Base-by-base conservation (phyloP, 768 basidiomycete species). In the Amylocystis lapponica region DNA sequence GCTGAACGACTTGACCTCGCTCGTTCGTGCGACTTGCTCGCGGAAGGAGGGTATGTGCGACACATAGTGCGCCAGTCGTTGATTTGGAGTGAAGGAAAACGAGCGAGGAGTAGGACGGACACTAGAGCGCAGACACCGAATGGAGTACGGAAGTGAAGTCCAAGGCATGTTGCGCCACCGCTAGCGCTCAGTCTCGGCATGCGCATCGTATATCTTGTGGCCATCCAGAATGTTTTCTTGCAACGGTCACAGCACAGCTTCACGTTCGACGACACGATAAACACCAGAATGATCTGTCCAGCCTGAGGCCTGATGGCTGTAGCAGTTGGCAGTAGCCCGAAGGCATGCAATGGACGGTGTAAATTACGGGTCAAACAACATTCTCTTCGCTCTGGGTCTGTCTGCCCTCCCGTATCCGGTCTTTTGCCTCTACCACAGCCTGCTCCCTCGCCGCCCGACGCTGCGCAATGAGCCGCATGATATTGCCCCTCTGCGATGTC, bases 391-490 rank as follows among this genome's bases (percentile, higher is more conserved):
- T 43, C 5, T 14, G 16, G 34, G 30, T 40, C 21, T 31, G 37
- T 38, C 60, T 51, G 39, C 50, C 43, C 48, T 58, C 50, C 43
- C 48, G 55, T 34, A 64, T 60, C 3, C 46, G 47, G 23, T 51
- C 43, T 53, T 70, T 65, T 36, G 66, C 65, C 49, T 60, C 62
- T 43, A 65, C 54, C 45, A 75, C 52, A 31, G 61, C 63, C 26
- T 59, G 55, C 52, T 70, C 73, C 26, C 74, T 61, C 51, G 67
- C 61, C 10, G 66, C 62, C 43, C 75, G 61, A 51, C 69, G 66
- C 56, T 62, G 65, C 33, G 77, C 70, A 29, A 80, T 73, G 35
- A 67, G 66, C 43, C 68, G 66, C 41, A 80, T 45, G 39, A 79
- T 77, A 51, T 76, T 73, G 33, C 72, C 67, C 39, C 75, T 63